A percentile compares a stretch with the other conserved stretches of the same genome.
These are phyloP conservation scores for Fraxinus baroniana DNA, from an alignment of 305 asterid species.

Conservation along the genomic window DNA sequence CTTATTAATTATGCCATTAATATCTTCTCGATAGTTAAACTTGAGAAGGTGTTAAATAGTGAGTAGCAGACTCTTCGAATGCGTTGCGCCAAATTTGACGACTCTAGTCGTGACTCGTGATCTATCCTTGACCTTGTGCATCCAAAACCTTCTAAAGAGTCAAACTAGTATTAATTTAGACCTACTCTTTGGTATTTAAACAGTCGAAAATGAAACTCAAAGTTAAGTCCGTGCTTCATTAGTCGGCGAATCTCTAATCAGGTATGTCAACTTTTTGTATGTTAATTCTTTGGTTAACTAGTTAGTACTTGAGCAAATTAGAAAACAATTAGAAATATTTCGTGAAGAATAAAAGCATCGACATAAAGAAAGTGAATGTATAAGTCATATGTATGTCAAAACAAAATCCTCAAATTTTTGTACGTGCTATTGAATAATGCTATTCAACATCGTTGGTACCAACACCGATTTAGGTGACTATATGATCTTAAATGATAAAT, in stretches of 20 bases:
- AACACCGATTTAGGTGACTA: not conserved
- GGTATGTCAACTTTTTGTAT: not conserved
- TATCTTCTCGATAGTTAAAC: not conserved
- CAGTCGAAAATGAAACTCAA: not conserved
- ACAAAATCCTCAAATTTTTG: slow-evolving; percentile 53
- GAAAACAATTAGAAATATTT: not conserved
- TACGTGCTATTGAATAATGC: not conserved
- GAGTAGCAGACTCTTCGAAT: not conserved
- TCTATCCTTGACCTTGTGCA: not conserved
- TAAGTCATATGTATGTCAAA: not conserved
- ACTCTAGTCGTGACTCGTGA: not conserved
- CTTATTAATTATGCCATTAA: not conserved
- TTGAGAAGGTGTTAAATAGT: not conserved
- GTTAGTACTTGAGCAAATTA: too few species aligned
- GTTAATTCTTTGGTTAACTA: not conserved
- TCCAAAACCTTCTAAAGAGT: not conserved
- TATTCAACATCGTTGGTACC: too few species aligned
- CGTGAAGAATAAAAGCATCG: not conserved
- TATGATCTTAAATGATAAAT: too few species aligned
- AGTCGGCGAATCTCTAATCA: not conserved
- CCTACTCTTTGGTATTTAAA: not conserved
- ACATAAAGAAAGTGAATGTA: not conserved
- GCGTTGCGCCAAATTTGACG: not conserved
- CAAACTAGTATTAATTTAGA: not conserved
- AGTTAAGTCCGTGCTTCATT: not conserved